A percentile compares a stretch with the other conserved stretches of the same genome.
phyloP scores from a whole-genome alignment of 768 basidiomycete genomes.

The Galerina marginata region DNA sequence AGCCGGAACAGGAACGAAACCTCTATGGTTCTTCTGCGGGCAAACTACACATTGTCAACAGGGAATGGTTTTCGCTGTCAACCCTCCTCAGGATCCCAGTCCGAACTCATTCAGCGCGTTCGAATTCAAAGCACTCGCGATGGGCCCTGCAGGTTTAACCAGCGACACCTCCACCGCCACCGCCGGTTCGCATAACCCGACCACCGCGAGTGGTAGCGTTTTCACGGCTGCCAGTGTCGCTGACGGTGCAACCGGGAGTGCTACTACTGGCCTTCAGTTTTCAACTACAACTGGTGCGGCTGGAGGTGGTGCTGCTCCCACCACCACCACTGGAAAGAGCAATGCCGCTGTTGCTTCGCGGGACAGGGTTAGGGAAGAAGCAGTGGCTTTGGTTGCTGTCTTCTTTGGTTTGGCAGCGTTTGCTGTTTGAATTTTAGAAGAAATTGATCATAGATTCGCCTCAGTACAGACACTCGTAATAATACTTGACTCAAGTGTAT shows the following conservation, averaged over 20 bases:
- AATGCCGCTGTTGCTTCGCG: background rate
- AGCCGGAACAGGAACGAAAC: background rate
- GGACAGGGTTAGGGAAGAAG: no score
- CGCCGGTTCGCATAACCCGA: background rate
- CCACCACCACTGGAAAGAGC: background rate
- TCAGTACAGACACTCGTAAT: no score
- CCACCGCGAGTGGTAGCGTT: slow-evolving; percentile 2
- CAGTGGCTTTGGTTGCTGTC: no score
- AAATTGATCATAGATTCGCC: no score
- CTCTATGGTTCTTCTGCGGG: slow-evolving; percentile 4
- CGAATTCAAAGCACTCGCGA: background rate
- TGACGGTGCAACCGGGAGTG: slow-evolving; percentile 1
- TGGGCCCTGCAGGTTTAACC: background rate
- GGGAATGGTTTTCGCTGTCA: slow-evolving; percentile 7
- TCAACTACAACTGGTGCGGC: background rate
- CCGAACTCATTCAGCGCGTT: background rate
- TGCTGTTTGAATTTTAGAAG: no score
- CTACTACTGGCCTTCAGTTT: background rate
- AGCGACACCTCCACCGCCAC: background rate
- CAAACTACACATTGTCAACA: background rate
- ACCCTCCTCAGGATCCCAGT: background rate
- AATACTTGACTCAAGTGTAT: no score
- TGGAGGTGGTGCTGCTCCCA: background rate
- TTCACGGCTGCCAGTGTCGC: background rate
- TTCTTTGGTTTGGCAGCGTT: no score